Evolutionary conservation across 306 rosid genomes (phyloP), one percentile per base, ranked within the genome.

Genomic region (Oxytropis ochrocephala): DNA sequence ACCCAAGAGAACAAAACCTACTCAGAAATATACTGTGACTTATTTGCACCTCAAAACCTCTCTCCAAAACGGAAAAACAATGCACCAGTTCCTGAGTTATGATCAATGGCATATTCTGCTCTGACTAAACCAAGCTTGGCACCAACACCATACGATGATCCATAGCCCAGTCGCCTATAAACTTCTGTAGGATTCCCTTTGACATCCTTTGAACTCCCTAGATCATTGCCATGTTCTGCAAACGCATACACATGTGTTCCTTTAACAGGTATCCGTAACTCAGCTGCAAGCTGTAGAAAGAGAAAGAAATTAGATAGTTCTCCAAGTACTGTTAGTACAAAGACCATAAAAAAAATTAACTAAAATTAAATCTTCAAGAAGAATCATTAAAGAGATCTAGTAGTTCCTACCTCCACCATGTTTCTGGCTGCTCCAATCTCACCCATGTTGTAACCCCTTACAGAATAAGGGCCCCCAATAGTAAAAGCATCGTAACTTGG

Each of bases 391-490:
- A 62, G 38, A 69, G 49, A 5, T 30, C 39, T 8, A 42, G 30
- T 64, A 42, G 19, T 69, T 59, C 77, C 53, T 83, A 94, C 99
- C 99, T 94, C 99, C 7, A 94, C 83, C 79, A 91, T 91, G 75
- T 91, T 86, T 88, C 99, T 83, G 5, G 97, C 90, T 2, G 97
- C 95, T 1, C 97, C 99, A 46, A 94, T 76, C 85, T 94, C 97
- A 39, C 99, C 99, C 99, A 94, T 91, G 81, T 83, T 87, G 79
- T 94, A 94, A 63, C 99, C 99, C 80, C 99, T 87, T 21, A 94
- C 99, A 29, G 99, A 94, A 74, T 94, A 94, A 64, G 99, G 99
- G 3, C 99, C 99, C 50, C 99, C 99, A 3, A 94, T 96, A 55
- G 95, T 85, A 85, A 94, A 94, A 70, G 99, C 96, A 70, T 94